phyloP scores from a whole-genome alignment of 768 basidiomycete genomes.

The Cystoderma amianthinum region DNA sequence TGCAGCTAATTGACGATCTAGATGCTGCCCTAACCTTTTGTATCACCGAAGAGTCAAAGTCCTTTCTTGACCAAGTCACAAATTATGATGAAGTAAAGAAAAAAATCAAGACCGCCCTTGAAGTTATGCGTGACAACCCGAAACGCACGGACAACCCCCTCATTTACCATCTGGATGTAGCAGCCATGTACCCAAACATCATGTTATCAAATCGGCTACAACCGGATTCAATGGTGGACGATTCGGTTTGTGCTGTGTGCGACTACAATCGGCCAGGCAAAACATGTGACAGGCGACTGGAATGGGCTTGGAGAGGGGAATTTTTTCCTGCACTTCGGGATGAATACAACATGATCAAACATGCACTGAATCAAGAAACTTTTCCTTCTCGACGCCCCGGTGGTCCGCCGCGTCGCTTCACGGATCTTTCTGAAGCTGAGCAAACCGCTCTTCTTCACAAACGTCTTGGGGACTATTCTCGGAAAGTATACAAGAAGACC shows the following conservation, averaged over 20 bases:
- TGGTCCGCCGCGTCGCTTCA: slow-evolving; percentile 71
- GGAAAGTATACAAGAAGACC: slow-evolving; percentile 97
- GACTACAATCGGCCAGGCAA: slow-evolving; percentile 97
- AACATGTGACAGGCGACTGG: slow-evolving; percentile 84
- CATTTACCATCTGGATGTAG: slow-evolving; percentile 98
- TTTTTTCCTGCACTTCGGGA: slow-evolving; percentile 97
- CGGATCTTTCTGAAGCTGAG: slow-evolving; percentile 77
- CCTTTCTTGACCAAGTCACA: slow-evolving; percentile 73
- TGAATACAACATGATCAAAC: slow-evolving; percentile 98
- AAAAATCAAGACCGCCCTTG: slow-evolving; percentile 71
- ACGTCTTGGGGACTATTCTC: slow-evolving; percentile 95
- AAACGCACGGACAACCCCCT: slow-evolving; percentile 85
- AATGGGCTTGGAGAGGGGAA: slow-evolving; percentile 99
- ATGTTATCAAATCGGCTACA: slow-evolving; percentile 99
- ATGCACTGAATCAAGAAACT: slow-evolving; percentile 89
- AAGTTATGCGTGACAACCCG: slow-evolving; percentile 88
- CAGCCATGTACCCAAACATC: slow-evolving; percentile 99
- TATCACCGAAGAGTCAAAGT: slow-evolving; percentile 78
- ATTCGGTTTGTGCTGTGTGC: slow-evolving; percentile 94
- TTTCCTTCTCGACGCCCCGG: slow-evolving; percentile 81
- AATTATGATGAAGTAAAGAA: slow-evolving; percentile 93
- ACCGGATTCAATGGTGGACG: slow-evolving; percentile 96
- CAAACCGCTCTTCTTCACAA: slow-evolving; percentile 93
- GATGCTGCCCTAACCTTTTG: slow-evolving; percentile 89
- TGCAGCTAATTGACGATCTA: slow-evolving; percentile 88